phyloP scores from a whole-genome alignment of 495 filamentous ascomycete genomes.

The Annulohypoxylon maeteangense region DNA sequence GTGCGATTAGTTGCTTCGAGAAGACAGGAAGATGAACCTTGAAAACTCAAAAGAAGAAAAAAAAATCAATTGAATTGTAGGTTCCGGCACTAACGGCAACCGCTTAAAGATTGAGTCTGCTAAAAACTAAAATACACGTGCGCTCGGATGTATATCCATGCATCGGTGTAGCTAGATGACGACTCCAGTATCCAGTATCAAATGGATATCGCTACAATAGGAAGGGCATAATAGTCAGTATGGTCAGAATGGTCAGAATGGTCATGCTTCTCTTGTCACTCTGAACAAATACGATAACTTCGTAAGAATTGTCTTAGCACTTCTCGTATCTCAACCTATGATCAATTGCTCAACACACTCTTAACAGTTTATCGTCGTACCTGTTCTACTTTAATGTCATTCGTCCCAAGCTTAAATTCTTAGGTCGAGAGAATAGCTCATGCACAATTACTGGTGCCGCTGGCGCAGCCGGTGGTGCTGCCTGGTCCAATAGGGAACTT shows the following conservation, averaged over 20 bases:
- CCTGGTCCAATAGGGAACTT: slow-evolving; percentile 13
- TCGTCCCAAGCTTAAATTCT: background rate
- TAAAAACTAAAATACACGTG: background rate
- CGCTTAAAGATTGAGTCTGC: background rate
- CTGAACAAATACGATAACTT: slow-evolving; percentile 14
- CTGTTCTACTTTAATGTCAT: background rate
- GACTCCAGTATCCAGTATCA: slow-evolving; percentile 22
- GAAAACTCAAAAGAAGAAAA: background rate
- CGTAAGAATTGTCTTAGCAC: background rate
- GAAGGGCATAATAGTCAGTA: background rate
- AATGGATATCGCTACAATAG: slow-evolving; percentile 1
- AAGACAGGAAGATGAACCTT: background rate
- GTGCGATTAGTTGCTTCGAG: background rate
- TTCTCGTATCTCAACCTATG: background rate
- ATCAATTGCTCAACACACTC: background rate
- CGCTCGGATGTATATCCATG: background rate
- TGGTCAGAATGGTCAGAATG: background rate
- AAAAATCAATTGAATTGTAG: slow-evolving; percentile 6
- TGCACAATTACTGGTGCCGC: slow-evolving; percentile 23
- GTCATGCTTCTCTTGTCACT: slow-evolving; percentile 3
- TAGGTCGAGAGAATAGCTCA: slow-evolving; percentile 17
- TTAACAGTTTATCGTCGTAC: background rate
- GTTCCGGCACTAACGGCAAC: slow-evolving; percentile 14
- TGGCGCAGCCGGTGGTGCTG: slow-evolving; percentile 5
- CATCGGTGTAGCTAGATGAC: slow-evolving; percentile 18